Conservation (phyloP, 345 rosid species). For the Eucalyptus regnans region DNA sequence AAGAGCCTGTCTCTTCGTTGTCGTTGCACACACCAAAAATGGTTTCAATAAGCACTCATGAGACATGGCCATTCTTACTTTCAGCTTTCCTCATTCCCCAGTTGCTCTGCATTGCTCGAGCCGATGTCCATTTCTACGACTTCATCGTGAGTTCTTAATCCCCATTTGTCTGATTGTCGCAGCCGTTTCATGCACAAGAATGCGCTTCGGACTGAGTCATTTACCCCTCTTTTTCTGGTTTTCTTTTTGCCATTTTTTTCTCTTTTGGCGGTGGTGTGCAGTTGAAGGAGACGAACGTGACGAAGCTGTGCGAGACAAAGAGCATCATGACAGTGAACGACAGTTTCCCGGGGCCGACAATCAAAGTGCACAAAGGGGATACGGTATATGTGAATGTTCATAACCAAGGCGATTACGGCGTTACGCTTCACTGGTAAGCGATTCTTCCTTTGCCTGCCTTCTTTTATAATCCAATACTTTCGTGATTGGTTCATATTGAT, state of each 20-base stretch:
- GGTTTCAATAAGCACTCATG: not conserved
- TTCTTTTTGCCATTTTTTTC: not conserved
- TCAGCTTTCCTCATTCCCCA: not conserved
- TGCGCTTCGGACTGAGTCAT: not conserved
- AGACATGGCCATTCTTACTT: not conserved
- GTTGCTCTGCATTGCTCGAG: not conserved
- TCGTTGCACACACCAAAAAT: not conserved
- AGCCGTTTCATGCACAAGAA: not conserved
- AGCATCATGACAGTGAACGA: slow-evolving; percentile 11
- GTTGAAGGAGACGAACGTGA: slow-evolving; percentile 11
- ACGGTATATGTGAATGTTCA: slow-evolving; percentile 9
- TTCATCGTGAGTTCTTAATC: not conserved
- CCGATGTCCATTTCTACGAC: not conserved
- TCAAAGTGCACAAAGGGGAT: slow-evolving; percentile 16
- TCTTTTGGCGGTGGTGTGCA: not conserved
- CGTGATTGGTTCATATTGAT: not conserved
- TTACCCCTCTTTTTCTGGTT: not conserved
- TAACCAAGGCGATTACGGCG: slow-evolving; percentile 12
- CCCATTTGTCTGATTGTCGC: not conserved
- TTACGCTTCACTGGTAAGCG: slow-evolving; percentile 20
- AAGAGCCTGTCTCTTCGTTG: not conserved
- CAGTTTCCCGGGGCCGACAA: slow-evolving; percentile 10
- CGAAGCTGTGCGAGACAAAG: slow-evolving; percentile 2
- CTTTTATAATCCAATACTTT: not conserved
- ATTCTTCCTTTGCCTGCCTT: not conserved